A percentile compares a stretch with the other conserved stretches of the same genome.
Conservation (phyloP, 192 early-diverging fungal species). For the Backusella morwellensis region DNA sequence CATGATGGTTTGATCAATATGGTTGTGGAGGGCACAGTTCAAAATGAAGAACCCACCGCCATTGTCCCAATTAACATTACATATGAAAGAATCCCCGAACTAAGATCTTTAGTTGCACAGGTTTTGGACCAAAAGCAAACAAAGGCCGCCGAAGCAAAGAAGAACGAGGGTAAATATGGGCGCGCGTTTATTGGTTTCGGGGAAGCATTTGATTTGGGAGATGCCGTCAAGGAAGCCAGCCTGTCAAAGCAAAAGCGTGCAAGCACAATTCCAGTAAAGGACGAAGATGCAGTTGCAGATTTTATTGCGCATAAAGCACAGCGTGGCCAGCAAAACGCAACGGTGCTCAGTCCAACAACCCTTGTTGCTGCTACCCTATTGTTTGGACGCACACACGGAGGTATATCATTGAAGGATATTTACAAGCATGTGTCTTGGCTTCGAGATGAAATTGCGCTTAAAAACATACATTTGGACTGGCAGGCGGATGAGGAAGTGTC, state of each 20-base stretch:
- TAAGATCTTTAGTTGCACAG: conserved; percentile 33
- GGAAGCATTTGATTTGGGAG: conserved; percentile 12
- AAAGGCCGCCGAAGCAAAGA: background rate
- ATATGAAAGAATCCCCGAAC: conserved; percentile 36
- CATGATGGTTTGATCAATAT: conserved; percentile 34
- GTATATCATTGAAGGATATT: conserved; percentile 21
- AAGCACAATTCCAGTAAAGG: conserved; percentile 2
- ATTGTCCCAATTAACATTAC: conserved; percentile 39
- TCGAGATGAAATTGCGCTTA: conserved; percentile 14
- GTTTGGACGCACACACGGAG: conserved; percentile 20
- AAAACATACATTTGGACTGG: conserved; percentile 31
- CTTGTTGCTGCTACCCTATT: conserved; percentile 30
- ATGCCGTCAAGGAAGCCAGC: conserved; percentile 6
- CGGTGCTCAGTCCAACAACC: conserved; percentile 28
- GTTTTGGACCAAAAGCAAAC: conserved; percentile 35
- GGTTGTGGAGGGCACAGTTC: conserved; percentile 32
- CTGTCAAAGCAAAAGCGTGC: background rate
- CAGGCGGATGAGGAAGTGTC: conserved; percentile 34
- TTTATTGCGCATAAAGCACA: conserved; percentile 26
- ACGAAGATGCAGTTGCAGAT: conserved; percentile 14
- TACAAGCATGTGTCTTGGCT: conserved; percentile 28
- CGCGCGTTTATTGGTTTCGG: conserved; percentile 32
- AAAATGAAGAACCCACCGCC: conserved; percentile 10
- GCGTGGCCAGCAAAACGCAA: conserved; percentile 19
- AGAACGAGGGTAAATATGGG: background rate